A percentile compares a stretch with the other conserved stretches of the same genome.
phyloP scores from a whole-genome alignment of 768 basidiomycete species.

The Lenzites betulinus region DNA sequence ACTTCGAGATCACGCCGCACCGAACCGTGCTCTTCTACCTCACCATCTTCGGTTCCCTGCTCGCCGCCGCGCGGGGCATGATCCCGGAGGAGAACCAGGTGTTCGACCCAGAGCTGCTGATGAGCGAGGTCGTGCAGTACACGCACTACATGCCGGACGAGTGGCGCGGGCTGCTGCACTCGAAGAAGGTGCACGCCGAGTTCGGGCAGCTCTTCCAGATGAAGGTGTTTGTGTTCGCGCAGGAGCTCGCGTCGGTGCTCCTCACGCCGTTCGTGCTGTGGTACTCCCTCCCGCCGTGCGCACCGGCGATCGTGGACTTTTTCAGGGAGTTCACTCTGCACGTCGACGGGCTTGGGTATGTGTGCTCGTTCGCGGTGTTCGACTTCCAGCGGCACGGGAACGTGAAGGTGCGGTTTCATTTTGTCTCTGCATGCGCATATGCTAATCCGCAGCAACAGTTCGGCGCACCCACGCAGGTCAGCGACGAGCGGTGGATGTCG shows the following conservation, averaged over 20 bases:
- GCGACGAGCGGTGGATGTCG: conserved; percentile 76
- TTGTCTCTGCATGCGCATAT: neutral
- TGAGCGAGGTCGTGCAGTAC: conserved; percentile 89
- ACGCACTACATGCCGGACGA: conserved; percentile 96
- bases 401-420: conserved; percentile 62
- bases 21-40: conserved; percentile 94
- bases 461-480: conserved; percentile 73
- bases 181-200: conserved; percentile 86
- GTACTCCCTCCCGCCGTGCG: conserved; percentile 88
- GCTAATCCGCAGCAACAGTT: conserved; percentile 48
- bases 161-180: conserved; percentile 89
- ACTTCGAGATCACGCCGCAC: conserved; percentile 93
- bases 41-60: conserved; percentile 80
- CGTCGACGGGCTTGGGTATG: conserved; percentile 93
- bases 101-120: conserved; percentile 90
- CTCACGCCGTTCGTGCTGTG: conserved; percentile 93
- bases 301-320: conserved; percentile 92
- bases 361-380: conserved; percentile 98
- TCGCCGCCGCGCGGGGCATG: conserved; percentile 93
- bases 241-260: conserved; percentile 89
- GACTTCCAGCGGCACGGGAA: conserved; percentile 96
- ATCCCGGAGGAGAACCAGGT: conserved; percentile 92
- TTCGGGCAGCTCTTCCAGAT: conserved; percentile 94
- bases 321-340: conserved; percentile 98
- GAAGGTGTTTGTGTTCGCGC: conserved; percentile 84